Evolutionary conservation across 345 rosid genomes (phyloP).

Genomic region (Rhizophora apiculata): DNA sequence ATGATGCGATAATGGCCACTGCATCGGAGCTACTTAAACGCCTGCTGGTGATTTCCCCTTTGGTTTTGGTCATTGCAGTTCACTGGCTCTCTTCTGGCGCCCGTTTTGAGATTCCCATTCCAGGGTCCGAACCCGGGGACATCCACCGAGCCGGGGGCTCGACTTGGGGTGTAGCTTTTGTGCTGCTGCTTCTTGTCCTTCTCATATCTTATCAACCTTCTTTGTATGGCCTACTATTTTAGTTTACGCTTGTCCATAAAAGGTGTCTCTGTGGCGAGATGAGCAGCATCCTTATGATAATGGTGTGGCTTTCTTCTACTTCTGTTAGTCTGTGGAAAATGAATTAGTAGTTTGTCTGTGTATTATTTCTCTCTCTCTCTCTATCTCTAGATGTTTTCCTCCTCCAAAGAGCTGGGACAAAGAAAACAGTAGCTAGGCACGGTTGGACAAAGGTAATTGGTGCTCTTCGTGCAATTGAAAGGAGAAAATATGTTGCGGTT

Average conservation of each 20-base stretch:
- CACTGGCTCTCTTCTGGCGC: conserved; percentile 51
- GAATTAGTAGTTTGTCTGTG: no score
- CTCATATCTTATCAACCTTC: conserved; percentile 50
- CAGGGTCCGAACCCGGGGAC: conserved; percentile 51
- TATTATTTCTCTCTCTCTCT: no score
- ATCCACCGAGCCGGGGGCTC: conserved; percentile 56
- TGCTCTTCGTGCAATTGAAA: no score
- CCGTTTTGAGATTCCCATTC: conserved; percentile 36
- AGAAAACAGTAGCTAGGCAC: no score
- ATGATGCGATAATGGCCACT: conserved; percentile 51
- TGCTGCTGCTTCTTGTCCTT: conserved; percentile 38
- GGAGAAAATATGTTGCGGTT: no score
- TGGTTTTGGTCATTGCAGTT: conserved; percentile 43
- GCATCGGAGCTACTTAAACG: conserved; percentile 50
- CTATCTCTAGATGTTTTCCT: no score
- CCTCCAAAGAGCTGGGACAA: no score
- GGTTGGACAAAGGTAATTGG: no score
- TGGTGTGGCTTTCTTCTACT: no score
- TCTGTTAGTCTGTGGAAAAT: no score
- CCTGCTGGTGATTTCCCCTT: conserved; percentile 46
- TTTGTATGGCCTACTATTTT: conserved; percentile 36
- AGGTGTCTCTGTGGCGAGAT: no score
- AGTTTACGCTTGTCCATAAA: not conserved
- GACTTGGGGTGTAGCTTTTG: conserved; percentile 48
- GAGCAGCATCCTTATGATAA: no score